Evolutionary conservation across 768 basidiomycete genomes (phyloP).

Genomic region (Paxillus rubicundulus): DNA sequence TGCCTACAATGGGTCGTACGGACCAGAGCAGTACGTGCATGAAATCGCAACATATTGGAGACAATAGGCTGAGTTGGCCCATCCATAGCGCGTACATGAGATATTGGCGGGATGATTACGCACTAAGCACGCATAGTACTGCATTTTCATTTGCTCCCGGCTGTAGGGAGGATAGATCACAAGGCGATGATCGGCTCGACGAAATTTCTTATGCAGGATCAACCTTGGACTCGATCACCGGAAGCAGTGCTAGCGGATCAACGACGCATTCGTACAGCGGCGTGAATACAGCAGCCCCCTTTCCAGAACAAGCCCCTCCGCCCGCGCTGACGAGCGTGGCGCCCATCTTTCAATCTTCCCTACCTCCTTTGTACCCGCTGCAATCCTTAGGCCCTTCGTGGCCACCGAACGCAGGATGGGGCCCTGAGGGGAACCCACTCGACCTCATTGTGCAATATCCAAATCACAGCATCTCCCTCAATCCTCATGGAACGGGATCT

Average conservation of each 20-base stretch:
- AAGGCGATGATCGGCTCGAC: neutral
- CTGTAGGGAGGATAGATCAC: neutral
- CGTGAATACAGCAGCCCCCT: constrained; percentile 1
- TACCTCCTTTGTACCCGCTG: neutral
- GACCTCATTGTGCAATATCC: neutral
- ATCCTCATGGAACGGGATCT: neutral
- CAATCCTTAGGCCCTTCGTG: neutral
- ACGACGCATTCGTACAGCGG: neutral
- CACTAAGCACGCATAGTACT: neutral
- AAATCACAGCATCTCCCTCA: neutral
- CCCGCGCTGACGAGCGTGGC: neutral
- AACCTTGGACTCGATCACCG: neutral
- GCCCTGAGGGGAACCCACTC: neutral
- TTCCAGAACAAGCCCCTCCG: constrained; percentile 2
- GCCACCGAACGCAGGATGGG: constrained; percentile 5
- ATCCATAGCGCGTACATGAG: neutral
- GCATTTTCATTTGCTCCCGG: neutral
- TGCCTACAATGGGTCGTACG: neutral
- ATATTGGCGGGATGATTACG: neutral
- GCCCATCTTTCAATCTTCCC: neutral
- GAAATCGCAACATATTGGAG: neutral
- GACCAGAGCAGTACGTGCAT: constrained; percentile 13
- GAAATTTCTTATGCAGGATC: neutral
- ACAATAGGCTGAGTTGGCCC: neutral
- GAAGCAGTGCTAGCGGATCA: neutral